Evolutionary conservation across 2,329 filamentous ascomycete genomes (phyloP), one percentile per base, ranked within the genome.

Genomic region (Chrysosporium keratinophilum): DNA sequence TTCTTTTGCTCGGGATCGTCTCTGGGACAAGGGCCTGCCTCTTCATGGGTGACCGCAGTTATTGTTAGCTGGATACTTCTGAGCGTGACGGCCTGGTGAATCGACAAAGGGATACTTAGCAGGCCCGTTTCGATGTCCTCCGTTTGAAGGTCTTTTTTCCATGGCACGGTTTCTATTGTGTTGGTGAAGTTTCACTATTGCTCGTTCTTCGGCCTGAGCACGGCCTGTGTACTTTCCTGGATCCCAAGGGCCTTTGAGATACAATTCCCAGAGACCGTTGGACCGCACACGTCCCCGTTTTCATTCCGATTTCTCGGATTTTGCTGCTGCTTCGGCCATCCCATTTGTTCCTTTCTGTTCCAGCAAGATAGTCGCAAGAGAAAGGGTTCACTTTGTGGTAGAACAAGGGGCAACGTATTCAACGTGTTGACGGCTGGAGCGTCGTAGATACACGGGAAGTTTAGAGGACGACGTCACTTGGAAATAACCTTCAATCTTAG

Each of bases 401-500:
- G n/a, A 46, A 19, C 14, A 46, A 15, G 23, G 23, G 23, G 23
- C 3, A 28, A 28, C 3, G n/a, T 12, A n/a, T 11, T 20, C 14
- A 14, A 6, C 2, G 3, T 34, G 43, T 33, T 33, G 23, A 45
- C 43, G n/a, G 20, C 28, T 20, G 44, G 28, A 7, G 28, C 35
- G 45, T 48, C 9, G 45, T 48, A 39, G 45, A 34, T 39, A 28
- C 23, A 28, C 31, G 14, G 7, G 33, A n/a, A 23, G 43, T 46
- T 46, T 9, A 28, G 34, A 40, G 33, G 35, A 49, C 45, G 45
- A 49, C 45, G 45, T 48, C 45, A 48, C 45, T 15, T 48, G 45
- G 33, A 48, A 37, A 37, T 37, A 37, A n/a, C 15, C 34, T 48
- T 48, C 28, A 11, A 39, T 11, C 45, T 48, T 48, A 48, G 17